These are phyloP conservation scores for Tulasnella sp. DNA, from an alignment of 768 basidiomycete species.

Conservation along the genomic window DNA sequence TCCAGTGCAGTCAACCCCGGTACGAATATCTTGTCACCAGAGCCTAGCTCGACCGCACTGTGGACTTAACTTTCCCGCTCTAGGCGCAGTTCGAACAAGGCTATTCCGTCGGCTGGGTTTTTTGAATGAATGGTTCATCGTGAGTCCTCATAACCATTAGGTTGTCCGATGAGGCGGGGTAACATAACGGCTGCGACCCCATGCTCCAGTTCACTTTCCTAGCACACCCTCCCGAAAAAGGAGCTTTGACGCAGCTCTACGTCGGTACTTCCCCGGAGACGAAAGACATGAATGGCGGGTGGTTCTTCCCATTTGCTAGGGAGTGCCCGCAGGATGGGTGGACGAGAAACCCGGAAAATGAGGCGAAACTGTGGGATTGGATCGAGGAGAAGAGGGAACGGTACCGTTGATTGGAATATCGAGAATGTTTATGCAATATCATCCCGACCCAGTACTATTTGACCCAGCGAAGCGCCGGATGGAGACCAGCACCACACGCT, in stretches of 20 bases:
- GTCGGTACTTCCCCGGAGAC: background rate
- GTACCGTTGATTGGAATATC: too few species aligned
- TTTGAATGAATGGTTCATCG: background rate
- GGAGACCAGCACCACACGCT: too few species aligned
- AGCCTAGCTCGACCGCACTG: background rate
- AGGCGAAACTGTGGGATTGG: conserved; percentile 43
- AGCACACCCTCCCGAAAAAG: background rate
- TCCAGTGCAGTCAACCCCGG: conserved; percentile 33
- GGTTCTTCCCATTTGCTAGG: conserved; percentile 11
- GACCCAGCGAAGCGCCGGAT: too few species aligned
- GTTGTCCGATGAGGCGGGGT: background rate
- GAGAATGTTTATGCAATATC: too few species aligned
- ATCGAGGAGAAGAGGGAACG: conserved; percentile 41
- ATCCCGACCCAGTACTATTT: too few species aligned
- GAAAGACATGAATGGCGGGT: conserved; percentile 7
- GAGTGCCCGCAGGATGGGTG: background rate
- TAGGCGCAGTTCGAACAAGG: background rate
- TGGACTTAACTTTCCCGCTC: background rate
- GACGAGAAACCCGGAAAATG: conserved; percentile 36
- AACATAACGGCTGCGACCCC: background rate
- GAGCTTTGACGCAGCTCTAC: conserved; percentile 17
- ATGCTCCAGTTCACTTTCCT: background rate
- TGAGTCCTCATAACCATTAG: background rate
- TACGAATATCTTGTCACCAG: background rate
- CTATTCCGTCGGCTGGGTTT: background rate